Conservation (phyloP, 2,329 filamentous ascomycete genomes). For the Blastomyces gilchristii region DNA sequence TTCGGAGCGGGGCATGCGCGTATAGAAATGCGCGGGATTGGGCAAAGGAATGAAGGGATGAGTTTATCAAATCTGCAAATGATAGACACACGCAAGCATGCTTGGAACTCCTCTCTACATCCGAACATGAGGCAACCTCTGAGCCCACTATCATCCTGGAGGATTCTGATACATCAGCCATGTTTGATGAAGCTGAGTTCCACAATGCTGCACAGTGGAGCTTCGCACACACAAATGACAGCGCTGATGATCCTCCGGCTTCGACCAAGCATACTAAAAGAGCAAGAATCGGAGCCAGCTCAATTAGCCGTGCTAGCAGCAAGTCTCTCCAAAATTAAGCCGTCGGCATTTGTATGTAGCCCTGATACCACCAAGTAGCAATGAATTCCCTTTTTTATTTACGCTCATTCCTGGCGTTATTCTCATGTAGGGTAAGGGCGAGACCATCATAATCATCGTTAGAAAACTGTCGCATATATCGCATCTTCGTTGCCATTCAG, state of each 20-base stretch:
- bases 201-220: slow-evolving; percentile 4
- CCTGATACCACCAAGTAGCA: slow-evolving; percentile 1
- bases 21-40: slow-evolving; percentile 35
- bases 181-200: slow-evolving; percentile 2
- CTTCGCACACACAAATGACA: slow-evolving; percentile 1
- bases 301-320: not conserved
- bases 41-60: slow-evolving; percentile 29
- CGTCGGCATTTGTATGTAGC: not conserved
- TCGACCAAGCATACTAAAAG: slow-evolving; percentile 8
- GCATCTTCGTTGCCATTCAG: not conserved
- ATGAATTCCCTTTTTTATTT: not conserved
- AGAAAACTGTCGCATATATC: not conserved
- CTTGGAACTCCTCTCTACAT: not conserved
- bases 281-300: not conserved
- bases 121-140: not conserved
- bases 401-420: not conserved
- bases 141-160: not conserved
- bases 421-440: not conserved
- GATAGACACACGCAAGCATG: not conserved
- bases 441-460: not conserved
- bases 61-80: slow-evolving; percentile 21
- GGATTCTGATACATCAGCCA: slow-evolving; percentile 4
- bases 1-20: slow-evolving; percentile 28
- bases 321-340: slow-evolving; percentile 2
- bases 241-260: slow-evolving; percentile 1